Evolutionary conservation across 2,329 filamentous ascomycete species (phyloP).

Genomic region (Neofusicoccum kwambonambiense): DNA sequence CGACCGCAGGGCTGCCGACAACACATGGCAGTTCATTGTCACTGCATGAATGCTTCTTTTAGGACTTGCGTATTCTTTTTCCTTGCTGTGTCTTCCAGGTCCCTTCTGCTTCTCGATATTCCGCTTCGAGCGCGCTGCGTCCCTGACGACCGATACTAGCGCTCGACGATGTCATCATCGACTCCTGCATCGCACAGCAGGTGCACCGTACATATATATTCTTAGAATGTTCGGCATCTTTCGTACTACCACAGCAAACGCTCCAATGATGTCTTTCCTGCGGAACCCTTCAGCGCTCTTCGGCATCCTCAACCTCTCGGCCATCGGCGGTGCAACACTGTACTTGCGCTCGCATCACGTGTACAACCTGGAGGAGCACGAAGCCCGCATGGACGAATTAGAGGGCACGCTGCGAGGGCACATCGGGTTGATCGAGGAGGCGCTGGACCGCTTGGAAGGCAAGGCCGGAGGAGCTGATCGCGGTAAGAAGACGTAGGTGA

Average conservation of each 20-base stretch:
- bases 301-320: constrained; percentile 24
- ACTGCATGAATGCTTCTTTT: background rate
- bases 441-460: constrained; percentile 46
- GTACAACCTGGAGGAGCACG: constrained; percentile 48
- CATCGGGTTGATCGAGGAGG: constrained; percentile 49
- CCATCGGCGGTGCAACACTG: constrained; percentile 25
- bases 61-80: background rate
- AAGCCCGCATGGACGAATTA: constrained; percentile 49
- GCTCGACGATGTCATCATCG: constrained; percentile 21
- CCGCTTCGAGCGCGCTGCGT: background rate
- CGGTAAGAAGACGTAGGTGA: constrained; percentile 37
- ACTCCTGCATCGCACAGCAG: constrained; percentile 1
- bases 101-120: background rate
- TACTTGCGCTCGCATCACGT: constrained; percentile 36
- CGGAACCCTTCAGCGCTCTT: constrained; percentile 8
- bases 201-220: constrained; percentile 1
- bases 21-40: background rate
- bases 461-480: constrained; percentile 35
- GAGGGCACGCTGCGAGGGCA: constrained; percentile 49
- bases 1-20: background rate
- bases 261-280: constrained; percentile 6
- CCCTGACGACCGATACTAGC: background rate
- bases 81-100: background rate
- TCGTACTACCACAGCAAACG: background rate
- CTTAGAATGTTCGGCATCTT: background rate